These are phyloP conservation scores for Huntiella moniliformis DNA, from an alignment of 2,329 filamentous ascomycete genomes.

Conservation along the genomic window DNA sequence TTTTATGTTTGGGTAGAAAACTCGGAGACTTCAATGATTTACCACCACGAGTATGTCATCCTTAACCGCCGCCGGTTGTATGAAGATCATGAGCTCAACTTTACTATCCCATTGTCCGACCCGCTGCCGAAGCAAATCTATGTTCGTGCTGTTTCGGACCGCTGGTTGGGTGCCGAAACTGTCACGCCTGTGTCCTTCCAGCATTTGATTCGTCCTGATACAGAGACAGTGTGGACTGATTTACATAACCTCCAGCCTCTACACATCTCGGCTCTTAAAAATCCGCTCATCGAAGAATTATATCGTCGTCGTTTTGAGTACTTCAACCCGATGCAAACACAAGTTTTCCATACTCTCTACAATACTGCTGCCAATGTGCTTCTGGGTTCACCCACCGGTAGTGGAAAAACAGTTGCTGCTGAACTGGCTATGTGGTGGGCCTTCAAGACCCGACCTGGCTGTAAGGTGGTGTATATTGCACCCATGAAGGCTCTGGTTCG, in stretches of 20 bases:
- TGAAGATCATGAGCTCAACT: conserved; percentile 94
- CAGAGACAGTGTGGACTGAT: conserved; percentile 92
- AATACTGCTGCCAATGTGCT: conserved; percentile 83
- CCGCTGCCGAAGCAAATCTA: conserved; percentile 92
- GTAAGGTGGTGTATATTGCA: conserved; percentile 96
- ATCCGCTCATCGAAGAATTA: conserved; percentile 68
- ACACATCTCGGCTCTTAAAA: conserved; percentile 71
- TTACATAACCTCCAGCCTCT: conserved; percentile 80
- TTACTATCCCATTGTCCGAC: conserved; percentile 87
- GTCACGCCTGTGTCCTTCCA: conserved; percentile 93
- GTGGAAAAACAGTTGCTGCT: conserved; percentile 90
- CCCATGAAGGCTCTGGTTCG: conserved; percentile 98
- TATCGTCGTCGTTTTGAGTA: conserved; percentile 81
- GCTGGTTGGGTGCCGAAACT: conserved; percentile 92
- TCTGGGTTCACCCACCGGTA: conserved; percentile 86
- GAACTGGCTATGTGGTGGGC: conserved; percentile 99
- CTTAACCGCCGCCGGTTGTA: conserved; percentile 75
- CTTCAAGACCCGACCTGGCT: conserved; percentile 81
- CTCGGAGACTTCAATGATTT: conserved; percentile 92
- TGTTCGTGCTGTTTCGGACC: conserved; percentile 79
- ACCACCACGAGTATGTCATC: conserved; percentile 95
- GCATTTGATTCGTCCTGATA: conserved; percentile 91
- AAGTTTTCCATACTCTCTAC: conserved; percentile 93
- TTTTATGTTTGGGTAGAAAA: conserved; percentile 99
- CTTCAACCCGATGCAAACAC: conserved; percentile 99